Evolutionary conservation across 1,139 yeast genomes (phyloP).

Genomic region (Lipomyces yarrowii): DNA sequence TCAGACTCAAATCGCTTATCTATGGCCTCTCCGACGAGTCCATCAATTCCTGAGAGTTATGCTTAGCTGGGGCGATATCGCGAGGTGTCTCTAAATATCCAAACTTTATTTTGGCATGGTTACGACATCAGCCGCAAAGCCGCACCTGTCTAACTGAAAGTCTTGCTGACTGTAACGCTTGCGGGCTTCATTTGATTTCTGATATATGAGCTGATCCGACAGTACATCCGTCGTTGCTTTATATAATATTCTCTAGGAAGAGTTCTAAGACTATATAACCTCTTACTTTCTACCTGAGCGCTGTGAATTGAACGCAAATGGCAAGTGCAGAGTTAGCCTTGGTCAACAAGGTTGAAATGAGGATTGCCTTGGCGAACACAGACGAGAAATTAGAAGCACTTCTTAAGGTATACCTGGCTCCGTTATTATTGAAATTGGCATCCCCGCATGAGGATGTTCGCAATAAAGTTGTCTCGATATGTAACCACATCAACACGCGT

Average conservation of each 20-base stretch:
- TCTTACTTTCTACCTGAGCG: background rate
- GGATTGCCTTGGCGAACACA: slow-evolving; percentile 75
- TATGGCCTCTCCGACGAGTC: too few species aligned
- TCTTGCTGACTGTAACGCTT: background rate
- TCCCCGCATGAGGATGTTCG: slow-evolving; percentile 73
- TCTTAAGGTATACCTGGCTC: slow-evolving; percentile 67
- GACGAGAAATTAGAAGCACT: slow-evolving; percentile 66
- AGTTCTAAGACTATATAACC: background rate
- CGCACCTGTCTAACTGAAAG: background rate
- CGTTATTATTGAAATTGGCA: slow-evolving; percentile 74
- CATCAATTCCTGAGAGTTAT: background rate
- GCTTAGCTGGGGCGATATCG: background rate
- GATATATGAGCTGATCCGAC: background rate
- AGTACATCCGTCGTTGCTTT: background rate
- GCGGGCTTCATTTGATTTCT: background rate
- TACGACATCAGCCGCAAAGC: background rate
- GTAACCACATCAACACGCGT: slow-evolving; percentile 69
- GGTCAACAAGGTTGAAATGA: slow-evolving; percentile 76
- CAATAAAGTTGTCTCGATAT: slow-evolving; percentile 63
- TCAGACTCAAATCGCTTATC: background rate
- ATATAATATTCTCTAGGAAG: background rate
- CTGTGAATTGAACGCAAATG: slow-evolving; percentile 37
- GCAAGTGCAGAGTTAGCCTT: slow-evolving; percentile 59
- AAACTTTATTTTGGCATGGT: background rate
- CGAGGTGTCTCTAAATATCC: background rate